Evolutionary conservation across 345 rosid genomes (phyloP), one percentile per base, ranked within the genome.

Genomic region (Noccaea caerulescens): DNA sequence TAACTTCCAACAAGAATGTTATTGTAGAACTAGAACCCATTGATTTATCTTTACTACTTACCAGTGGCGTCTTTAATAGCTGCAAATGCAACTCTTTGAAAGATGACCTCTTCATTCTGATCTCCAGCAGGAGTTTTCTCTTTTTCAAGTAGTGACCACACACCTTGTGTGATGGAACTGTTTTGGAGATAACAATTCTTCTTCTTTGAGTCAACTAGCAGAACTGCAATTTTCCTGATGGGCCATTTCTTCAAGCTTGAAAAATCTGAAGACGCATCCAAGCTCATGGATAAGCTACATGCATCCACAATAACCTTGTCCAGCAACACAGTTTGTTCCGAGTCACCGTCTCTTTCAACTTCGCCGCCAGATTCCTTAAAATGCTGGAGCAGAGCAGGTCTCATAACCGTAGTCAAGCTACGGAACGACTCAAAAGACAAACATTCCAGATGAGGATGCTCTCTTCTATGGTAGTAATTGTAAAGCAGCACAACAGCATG

Each of bases 121-220:
- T 47, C 11, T 36, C 0, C 18, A 20, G 27, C 50, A 76, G 44
- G 37, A 46, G 60, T 34, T 36, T 66, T 71, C 65, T 23, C 32
- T 5, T 43, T 89, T 60, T 88, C 98, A 82, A 93, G 76, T 68
- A 89, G 42, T 1, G 96, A 85, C 94, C 96, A 89, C 49, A 89
- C 83, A 63, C 96, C 96, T 54, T 77, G 68, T 8, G 92, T 83
- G 46, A 84, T 55, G 30, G 68, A 65, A 76, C 86, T 80, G 54
- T 77, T 76, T 46, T 71, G 82, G 77, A 89, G 72, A 69, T 68
- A 76, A 70, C 94, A 91, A 27, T 59, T 81, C 69, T 77, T 80
- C 79, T 76, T 87, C 65, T 41, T 74, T 0, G 76, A 78, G 41
- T 93, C 96, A 70, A 89, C 78, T 62, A 93, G 60, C 68, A 93